Conservation (phyloP, 192 early-diverging fungal species). For the Linnemannia exigua region DNA sequence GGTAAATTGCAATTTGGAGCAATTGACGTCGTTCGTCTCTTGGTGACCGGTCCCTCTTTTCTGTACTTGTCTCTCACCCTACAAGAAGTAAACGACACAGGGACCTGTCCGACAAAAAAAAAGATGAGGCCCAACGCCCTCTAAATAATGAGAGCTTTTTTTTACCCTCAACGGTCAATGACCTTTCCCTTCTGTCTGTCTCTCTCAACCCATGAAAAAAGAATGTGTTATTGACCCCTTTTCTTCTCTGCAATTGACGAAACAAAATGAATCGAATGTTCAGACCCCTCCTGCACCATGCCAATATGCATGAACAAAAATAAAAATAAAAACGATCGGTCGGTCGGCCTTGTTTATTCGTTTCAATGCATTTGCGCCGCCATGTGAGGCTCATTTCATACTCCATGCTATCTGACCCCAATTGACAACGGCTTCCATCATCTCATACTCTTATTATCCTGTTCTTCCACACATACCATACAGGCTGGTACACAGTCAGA, state of each 20-base stretch:
- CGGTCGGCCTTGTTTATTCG: neutral
- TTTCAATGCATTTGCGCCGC: neutral
- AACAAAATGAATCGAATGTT: neutral
- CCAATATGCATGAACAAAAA: neutral
- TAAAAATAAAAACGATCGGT: neutral
- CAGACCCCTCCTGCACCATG: neutral
- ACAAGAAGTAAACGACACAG: neutral
- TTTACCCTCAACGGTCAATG: no score
- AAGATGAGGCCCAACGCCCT: no score
- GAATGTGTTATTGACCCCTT: no score
- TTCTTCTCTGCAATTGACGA: neutral
- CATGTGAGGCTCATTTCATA: neutral
- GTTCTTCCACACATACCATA: no score
- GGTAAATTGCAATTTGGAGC: conserved; percentile 7
- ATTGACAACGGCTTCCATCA: no score
- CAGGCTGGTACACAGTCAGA: no score
- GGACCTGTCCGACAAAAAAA: no score
- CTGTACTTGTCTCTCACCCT: neutral
- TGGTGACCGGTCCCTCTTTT: no score
- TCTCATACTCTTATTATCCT: no score
- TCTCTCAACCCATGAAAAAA: no score
- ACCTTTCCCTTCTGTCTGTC: no score
- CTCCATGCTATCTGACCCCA: neutral
- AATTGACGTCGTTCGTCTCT: neutral
- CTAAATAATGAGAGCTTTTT: no score